phyloP scores from a whole-genome alignment of 225 moss, liverwort and hornwort species.

The Thuidium tamariscinum region DNA sequence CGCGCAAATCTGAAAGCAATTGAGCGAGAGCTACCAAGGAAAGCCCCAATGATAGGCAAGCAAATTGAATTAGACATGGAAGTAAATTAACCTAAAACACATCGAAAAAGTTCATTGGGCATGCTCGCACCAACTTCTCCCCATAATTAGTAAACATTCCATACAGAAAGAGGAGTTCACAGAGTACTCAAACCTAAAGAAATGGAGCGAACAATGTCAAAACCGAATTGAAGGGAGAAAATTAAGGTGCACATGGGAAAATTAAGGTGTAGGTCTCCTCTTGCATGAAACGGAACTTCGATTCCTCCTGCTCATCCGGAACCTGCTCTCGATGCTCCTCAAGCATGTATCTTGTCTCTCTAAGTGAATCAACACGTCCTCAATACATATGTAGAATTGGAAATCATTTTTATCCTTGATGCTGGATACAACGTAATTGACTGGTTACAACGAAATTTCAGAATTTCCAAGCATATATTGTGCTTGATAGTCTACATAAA shows the following conservation, averaged over 20 bases:
- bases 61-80: neutral
- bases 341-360: neutral
- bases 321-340: neutral
- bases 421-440: neutral
- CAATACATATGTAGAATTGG: neutral
- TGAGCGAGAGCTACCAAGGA: neutral
- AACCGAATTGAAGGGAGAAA: neutral
- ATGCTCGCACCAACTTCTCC: neutral
- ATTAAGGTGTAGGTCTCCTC: neutral
- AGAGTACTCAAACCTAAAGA: neutral
- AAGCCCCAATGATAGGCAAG: neutral
- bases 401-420: neutral
- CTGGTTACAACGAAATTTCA: no score
- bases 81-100: neutral
- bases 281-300: neutral
- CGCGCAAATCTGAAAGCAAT: neutral
- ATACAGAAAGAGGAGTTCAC: neutral
- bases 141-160: neutral
- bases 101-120: neutral
- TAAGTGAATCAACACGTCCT: no score
- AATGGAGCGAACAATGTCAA: neutral
- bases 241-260: neutral
- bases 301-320: neutral
- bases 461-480: no score
- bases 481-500: no score